Evolutionary conservation across 371 early-diverging fungal genomes (phyloP).

Genomic region (Haplosporangium sp.): DNA sequence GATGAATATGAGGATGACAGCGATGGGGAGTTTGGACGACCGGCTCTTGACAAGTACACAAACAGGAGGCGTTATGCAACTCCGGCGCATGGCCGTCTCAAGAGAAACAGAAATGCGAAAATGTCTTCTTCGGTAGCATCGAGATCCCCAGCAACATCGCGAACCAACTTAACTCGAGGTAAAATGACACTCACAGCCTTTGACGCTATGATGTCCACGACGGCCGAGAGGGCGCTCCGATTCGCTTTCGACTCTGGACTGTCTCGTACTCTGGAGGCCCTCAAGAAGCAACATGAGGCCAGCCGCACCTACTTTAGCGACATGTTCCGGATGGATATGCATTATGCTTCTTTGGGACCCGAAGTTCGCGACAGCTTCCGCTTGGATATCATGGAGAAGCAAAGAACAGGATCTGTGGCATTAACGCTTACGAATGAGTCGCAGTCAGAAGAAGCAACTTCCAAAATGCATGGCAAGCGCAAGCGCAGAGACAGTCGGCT

Average conservation of each 20-base stretch:
- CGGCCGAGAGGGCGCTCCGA: constrained; percentile 10
- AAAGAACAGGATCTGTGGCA: not conserved
- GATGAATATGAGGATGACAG: not conserved
- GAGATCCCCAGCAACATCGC: too few relatives aligned
- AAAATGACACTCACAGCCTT: not conserved
- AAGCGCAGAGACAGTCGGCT: too few relatives aligned
- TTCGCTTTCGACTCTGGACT: constrained; percentile 1
- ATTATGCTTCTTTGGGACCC: not conserved
- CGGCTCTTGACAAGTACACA: too few relatives aligned
- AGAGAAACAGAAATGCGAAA: too few relatives aligned
- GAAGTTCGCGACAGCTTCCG: constrained; percentile 9
- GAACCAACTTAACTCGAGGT: too few relatives aligned
- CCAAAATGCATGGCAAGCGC: too few relatives aligned
- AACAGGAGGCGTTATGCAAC: too few relatives aligned
- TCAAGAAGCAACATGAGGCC: not conserved
- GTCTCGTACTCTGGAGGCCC: constrained; percentile 5
- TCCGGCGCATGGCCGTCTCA: too few relatives aligned
- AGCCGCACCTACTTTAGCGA: constrained; percentile 3
- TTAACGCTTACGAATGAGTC: too few relatives aligned
- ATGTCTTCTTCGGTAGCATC: not conserved
- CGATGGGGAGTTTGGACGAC: too few relatives aligned
- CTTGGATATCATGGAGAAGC: constrained; percentile 23
- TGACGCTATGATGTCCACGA: not conserved
- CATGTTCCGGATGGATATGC: constrained; percentile 19
- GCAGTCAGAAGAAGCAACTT: too few relatives aligned